Evolutionary conservation across 345 rosid species (phyloP).

Genomic region (Passiflora organensis): DNA sequence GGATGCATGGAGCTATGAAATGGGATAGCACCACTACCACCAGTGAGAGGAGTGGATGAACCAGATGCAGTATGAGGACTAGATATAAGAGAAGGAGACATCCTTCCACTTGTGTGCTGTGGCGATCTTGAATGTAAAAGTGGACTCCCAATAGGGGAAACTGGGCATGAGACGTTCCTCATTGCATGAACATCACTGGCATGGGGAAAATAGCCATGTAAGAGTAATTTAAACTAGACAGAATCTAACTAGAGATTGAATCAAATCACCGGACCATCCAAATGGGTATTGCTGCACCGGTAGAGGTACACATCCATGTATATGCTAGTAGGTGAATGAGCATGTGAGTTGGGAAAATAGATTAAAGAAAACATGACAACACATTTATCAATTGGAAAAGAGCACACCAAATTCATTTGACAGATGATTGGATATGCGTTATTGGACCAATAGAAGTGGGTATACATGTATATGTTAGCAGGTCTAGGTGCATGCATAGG

Average conservation of each 20-base stretch:
- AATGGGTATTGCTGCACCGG: too few species aligned
- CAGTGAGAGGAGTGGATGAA: slow-evolving; percentile 27
- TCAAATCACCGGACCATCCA: too few species aligned
- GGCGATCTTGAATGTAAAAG: slow-evolving; percentile 25
- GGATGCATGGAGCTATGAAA: slow-evolving; percentile 51
- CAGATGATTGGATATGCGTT: too few species aligned
- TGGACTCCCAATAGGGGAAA: slow-evolving; percentile 27
- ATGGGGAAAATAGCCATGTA: background rate
- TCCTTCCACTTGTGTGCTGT: slow-evolving; percentile 19
- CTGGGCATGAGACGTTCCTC: slow-evolving; percentile 18
- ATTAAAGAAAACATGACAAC: too few species aligned
- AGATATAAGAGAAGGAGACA: slow-evolving; percentile 24
- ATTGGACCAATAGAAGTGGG: background rate
- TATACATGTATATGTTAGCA: background rate
- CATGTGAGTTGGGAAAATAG: too few species aligned
- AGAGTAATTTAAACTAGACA: background rate
- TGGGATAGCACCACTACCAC: slow-evolving; percentile 36
- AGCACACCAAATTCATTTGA: background rate
- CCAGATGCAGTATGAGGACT: slow-evolving; percentile 28
- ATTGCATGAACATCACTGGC: slow-evolving; percentile 18
- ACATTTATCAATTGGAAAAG: too few species aligned
- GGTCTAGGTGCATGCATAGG: background rate
- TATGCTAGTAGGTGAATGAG: too few species aligned
- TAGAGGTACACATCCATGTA: too few species aligned
- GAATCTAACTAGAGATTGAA: background rate